Evolutionary conservation across 495 filamentous ascomycete genomes (phyloP).

Genomic region (Talaromyces thailandensis): DNA sequence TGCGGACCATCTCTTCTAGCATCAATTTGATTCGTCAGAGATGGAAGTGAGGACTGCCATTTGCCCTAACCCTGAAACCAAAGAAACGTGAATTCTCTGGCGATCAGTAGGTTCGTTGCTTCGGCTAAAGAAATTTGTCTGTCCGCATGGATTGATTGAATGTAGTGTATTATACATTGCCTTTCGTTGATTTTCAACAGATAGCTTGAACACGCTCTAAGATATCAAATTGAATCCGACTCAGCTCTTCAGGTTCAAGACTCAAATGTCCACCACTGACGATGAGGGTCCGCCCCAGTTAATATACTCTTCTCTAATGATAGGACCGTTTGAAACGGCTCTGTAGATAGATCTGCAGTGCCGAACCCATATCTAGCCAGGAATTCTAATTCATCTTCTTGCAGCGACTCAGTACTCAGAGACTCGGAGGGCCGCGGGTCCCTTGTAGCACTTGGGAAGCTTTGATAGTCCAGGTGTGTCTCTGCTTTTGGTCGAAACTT

Average conservation of each 20-base stretch:
- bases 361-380: neutral
- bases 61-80: neutral
- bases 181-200: neutral
- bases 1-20: too few relatives aligned
- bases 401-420: neutral
- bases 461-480: neutral
- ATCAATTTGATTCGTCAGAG: too few relatives aligned
- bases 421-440: too few relatives aligned
- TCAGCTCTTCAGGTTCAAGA: neutral
- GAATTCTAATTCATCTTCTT: neutral
- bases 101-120: neutral
- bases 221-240: neutral
- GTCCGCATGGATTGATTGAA: neutral
- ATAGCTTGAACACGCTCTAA: neutral
- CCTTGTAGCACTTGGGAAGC: too few relatives aligned
- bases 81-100: neutral
- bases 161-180: neutral
- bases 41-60: too few relatives aligned
- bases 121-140: neutral
- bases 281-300: neutral
- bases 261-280: neutral
- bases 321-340: neutral
- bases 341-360: neutral
- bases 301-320: neutral
- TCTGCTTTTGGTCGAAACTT: neutral